Conservation (phyloP, 2,329 filamentous ascomycete species). For the Aureobasidium zeae region DNA sequence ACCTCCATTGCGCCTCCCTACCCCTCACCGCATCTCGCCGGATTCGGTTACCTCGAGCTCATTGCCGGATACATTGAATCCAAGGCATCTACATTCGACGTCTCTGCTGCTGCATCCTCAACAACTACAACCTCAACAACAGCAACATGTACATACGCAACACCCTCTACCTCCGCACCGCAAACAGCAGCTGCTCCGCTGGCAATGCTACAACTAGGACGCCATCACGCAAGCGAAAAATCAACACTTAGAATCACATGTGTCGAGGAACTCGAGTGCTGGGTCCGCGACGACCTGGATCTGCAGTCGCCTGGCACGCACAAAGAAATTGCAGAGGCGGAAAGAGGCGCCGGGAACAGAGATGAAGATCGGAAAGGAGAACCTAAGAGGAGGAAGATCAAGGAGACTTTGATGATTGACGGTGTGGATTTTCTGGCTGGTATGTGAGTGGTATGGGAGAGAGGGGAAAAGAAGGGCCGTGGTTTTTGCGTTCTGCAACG, state of each 20-base stretch:
- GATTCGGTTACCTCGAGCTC: too few species aligned
- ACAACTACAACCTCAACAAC: too few species aligned
- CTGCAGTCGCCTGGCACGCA: too few species aligned
- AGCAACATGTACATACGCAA: neutral
- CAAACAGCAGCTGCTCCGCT: neutral
- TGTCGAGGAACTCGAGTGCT: neutral
- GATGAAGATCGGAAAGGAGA: neutral
- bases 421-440: neutral
- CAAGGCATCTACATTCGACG: too few species aligned
- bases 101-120: too few species aligned
- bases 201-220: neutral
- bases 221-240: too few species aligned
- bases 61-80: too few species aligned
- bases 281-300: neutral
- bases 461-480: neutral
- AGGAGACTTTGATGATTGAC: neutral
- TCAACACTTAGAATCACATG: too few species aligned
- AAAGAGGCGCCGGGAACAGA: neutral
- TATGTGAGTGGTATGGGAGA: neutral
- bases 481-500: too few species aligned
- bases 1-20: too few species aligned
- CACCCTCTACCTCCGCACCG: neutral
- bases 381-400: slow-evolving; percentile 1
- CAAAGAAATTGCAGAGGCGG: neutral
- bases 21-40: too few species aligned